Evolutionary conservation across 257 asterid species (phyloP).

Genomic region (Solanum stenotomum): DNA sequence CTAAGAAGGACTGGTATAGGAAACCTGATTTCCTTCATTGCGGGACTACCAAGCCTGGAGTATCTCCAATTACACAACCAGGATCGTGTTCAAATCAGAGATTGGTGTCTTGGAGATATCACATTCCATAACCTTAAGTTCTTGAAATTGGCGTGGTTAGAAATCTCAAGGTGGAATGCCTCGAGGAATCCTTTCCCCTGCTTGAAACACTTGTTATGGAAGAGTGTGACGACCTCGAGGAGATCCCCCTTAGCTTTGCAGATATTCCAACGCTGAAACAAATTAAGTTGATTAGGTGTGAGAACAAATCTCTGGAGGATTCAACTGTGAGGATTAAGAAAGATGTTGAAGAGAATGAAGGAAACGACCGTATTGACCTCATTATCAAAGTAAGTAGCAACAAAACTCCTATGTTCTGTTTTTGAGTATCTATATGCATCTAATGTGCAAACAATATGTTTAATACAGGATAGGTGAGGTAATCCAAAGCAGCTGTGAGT

Average conservation of each 20-base stretch:
- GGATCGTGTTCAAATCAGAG: too few species aligned
- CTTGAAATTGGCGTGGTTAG: not conserved
- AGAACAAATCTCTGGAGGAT: not conserved
- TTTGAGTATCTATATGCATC: not conserved
- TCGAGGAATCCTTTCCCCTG: not conserved
- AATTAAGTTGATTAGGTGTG: not conserved
- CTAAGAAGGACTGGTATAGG: too few species aligned
- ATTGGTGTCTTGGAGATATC: not conserved
- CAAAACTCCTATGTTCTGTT: not conserved
- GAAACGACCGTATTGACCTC: not conserved
- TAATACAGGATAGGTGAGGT: not conserved
- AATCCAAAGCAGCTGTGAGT: not conserved
- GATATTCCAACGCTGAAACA: not conserved
- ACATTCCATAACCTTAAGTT: not conserved
- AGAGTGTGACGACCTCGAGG: fast-evolving
- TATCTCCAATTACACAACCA: not conserved
- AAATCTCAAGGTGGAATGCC: not conserved
- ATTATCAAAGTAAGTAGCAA: not conserved
- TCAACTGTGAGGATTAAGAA: not conserved
- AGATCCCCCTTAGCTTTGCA: not conserved
- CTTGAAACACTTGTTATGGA: not conserved
- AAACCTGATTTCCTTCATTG: not conserved
- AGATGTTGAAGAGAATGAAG: not conserved
- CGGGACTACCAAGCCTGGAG: not conserved
- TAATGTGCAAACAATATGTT: not conserved